Percentiles rank a stretch among this genome's conserved stretches.
Evolutionary conservation across 495 filamentous ascomycete genomes (phyloP).

Genomic region (Mytilinidion resinicola): DNA sequence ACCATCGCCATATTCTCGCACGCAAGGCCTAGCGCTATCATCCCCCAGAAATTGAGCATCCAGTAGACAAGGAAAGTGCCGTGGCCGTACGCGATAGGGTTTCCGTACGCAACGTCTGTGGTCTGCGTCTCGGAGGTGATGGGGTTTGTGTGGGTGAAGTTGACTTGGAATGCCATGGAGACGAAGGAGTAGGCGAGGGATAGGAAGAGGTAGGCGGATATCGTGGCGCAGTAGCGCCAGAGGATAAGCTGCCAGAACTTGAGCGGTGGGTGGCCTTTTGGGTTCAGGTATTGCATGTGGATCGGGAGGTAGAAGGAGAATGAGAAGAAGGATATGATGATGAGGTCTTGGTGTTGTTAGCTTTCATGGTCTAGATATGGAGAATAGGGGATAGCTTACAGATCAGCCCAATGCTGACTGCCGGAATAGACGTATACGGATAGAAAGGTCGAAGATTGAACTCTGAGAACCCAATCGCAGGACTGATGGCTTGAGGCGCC

Average conservation of each 20-base stretch:
- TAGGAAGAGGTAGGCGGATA: conserved; percentile 58
- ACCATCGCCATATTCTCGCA: conserved; percentile 68
- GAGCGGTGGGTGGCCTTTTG: conserved; percentile 48
- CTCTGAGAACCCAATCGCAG: conserved; percentile 54
- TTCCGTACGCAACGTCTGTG: conserved; percentile 41
- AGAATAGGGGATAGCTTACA: conserved; percentile 26
- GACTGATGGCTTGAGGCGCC: conserved; percentile 54
- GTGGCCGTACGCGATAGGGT: conserved; percentile 47
- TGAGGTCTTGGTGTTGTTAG: conserved; percentile 41
- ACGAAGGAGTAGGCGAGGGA: conserved; percentile 53
- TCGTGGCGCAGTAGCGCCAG: conserved; percentile 53
- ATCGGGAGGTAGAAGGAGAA: conserved; percentile 63
- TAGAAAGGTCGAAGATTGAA: conserved; percentile 58
- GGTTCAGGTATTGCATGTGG: conserved; percentile 50
- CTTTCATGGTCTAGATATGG: not conserved
- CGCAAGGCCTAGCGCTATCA: conserved; percentile 59
- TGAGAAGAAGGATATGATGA: conserved; percentile 67
- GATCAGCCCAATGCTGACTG: conserved; percentile 60
- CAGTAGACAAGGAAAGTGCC: conserved; percentile 62
- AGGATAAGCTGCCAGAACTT: conserved; percentile 53
- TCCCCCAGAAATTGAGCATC: conserved; percentile 68
- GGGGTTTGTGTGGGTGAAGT: conserved; percentile 41
- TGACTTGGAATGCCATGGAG: conserved; percentile 51
- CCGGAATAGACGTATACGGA: conserved; percentile 49
- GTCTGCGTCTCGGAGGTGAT: conserved; percentile 31